A percentile compares a stretch with the other conserved stretches of the same genome.
phyloP scores from a whole-genome alignment of 495 filamentous ascomycete species.

The Trypethelium eluteriae region DNA sequence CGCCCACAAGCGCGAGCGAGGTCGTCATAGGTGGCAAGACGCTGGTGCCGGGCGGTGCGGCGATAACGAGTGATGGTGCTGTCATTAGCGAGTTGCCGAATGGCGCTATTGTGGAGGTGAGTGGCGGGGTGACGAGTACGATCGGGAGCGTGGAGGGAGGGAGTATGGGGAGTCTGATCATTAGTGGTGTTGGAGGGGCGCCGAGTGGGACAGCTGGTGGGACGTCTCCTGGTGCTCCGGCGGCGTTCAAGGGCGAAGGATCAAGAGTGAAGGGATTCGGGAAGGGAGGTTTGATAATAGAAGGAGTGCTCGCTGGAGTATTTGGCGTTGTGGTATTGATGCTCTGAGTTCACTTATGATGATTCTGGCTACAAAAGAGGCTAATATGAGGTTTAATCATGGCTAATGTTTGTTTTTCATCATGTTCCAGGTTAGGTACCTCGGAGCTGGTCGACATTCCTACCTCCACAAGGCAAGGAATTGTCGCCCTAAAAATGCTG shows the following conservation, averaged over 20 bases:
- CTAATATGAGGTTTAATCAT: too few relatives aligned
- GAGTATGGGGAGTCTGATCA: not conserved
- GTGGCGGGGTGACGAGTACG: not conserved
- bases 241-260: not conserved
- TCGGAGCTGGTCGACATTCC: too few relatives aligned
- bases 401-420: too few relatives aligned
- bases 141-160: not conserved
- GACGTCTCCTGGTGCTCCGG: not conserved
- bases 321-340: too few relatives aligned
- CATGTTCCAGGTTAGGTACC: too few relatives aligned
- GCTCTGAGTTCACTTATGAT: too few relatives aligned
- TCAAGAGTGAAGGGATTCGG: too few relatives aligned
- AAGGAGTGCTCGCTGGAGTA: too few relatives aligned
- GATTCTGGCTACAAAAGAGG: too few relatives aligned
- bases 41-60: constrained; percentile 3
- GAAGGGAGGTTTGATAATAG: too few relatives aligned
- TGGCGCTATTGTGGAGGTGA: not conserved
- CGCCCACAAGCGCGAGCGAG: not conserved
- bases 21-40: not conserved
- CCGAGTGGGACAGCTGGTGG: not conserved
- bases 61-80: not conserved
- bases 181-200: not conserved
- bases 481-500: too few relatives aligned
- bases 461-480: too few relatives aligned
- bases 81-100: not conserved